phyloP scores from a whole-genome alignment of 2,329 filamentous ascomycete genomes.

The Fusarium sp. region DNA sequence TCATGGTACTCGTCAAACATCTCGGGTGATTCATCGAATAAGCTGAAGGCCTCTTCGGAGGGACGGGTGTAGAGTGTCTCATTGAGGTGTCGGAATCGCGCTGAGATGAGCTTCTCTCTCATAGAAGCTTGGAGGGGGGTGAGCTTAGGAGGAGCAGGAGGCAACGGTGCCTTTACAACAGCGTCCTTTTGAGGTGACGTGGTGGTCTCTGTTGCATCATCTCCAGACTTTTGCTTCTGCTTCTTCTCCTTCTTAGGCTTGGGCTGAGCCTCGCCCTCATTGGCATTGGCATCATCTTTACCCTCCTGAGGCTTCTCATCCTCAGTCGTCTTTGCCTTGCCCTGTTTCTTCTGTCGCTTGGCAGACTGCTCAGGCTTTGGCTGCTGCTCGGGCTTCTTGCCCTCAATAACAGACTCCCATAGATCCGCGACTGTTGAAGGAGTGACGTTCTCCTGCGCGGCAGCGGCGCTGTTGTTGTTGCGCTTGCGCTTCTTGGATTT shows the following conservation, averaged over 20 bases:
- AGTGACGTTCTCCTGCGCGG: conserved; percentile 64
- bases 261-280: conserved; percentile 40
- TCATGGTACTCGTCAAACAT: conserved; percentile 98
- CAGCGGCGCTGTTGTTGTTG: conserved; percentile 41
- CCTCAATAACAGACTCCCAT: conserved; percentile 84
- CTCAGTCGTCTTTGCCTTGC: conserved; percentile 49
- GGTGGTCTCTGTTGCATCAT: conserved; percentile 28
- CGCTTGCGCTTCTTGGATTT: conserved; percentile 72
- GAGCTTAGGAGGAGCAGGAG: conserved; percentile 69
- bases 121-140: conserved; percentile 94
- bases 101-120: conserved; percentile 93
- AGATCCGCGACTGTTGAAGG: conserved; percentile 79
- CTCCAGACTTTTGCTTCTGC: conserved; percentile 37
- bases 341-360: conserved; percentile 52
- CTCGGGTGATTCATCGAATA: conserved; percentile 87
- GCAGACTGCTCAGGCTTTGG: conserved; percentile 46
- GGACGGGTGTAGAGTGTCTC: conserved; percentile 95
- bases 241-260: conserved; percentile 56
- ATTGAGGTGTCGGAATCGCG: conserved; percentile 97
- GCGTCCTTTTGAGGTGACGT: conserved; percentile 39
- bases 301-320: conserved; percentile 37
- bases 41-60: conserved; percentile 81
- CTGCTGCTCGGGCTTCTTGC: conserved; percentile 58
- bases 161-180: conserved; percentile 50
- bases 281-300: conserved; percentile 20